Percentiles rank a stretch among this genome's conserved stretches.
phyloP scores from a whole-genome alignment of 129 eudicot species.

The Centaurea solstitialis region DNA sequence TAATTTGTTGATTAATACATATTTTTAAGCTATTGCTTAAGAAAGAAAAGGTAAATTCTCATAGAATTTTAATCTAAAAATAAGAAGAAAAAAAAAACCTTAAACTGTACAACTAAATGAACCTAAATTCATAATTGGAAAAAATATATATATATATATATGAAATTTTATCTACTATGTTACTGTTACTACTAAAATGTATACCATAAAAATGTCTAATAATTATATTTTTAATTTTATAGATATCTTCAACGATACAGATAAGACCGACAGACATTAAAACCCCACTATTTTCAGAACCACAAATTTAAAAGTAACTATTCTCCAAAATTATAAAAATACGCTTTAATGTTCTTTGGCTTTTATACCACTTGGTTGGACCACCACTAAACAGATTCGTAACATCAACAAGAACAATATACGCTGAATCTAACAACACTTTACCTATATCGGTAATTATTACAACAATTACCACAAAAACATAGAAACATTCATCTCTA shows the following conservation, averaged over 20 bases:
- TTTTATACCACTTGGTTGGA: neutral
- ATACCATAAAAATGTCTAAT: neutral
- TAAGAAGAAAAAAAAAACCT: too few species aligned
- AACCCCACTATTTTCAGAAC: neutral
- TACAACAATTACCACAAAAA: neutral
- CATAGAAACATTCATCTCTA: neutral
- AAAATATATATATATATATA: too few species aligned
- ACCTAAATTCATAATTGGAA: too few species aligned
- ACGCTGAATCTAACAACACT: too few species aligned
- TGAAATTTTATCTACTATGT: too few species aligned
- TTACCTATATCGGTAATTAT: neutral
- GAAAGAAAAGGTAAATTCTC: too few species aligned
- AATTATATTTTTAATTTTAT: too few species aligned
- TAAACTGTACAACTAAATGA: too few species aligned
- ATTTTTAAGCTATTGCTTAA: too few species aligned
- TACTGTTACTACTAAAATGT: neutral
- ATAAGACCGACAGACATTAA: neutral
- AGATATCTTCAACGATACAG: too few species aligned
- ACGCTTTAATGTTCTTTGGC: neutral
- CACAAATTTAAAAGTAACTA: neutral
- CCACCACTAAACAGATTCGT: neutral
- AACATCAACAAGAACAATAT: neutral
- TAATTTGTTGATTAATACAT: too few species aligned
- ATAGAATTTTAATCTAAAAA: too few species aligned
- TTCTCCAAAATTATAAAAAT: neutral